Evolutionary conservation across 1,284 basidiomycete genomes (phyloP).

Genomic region (Coniferiporia sulphurascens): DNA sequence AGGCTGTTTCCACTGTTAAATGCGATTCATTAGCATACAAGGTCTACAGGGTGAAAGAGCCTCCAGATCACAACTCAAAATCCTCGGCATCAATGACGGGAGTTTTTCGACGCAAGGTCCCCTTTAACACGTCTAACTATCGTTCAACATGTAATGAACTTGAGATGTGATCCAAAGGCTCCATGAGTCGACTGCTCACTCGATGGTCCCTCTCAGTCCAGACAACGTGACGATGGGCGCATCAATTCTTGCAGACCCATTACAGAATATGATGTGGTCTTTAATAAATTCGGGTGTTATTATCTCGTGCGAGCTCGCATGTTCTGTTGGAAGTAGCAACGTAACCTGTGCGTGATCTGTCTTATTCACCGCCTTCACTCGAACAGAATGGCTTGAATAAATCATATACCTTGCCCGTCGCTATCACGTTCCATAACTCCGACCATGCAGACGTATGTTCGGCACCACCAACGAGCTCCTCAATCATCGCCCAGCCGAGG

Average conservation of each 20-base stretch:
- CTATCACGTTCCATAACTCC: conserved; percentile 66
- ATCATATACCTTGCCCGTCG: conserved; percentile 58
- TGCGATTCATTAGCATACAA: conserved; percentile 21
- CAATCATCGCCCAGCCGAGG: conserved; percentile 81
- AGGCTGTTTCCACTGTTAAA: conserved; percentile 4
- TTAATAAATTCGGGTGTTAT: conserved; percentile 73
- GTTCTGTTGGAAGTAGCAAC: conserved; percentile 69
- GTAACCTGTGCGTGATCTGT: conserved; percentile 51
- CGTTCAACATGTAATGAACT: background rate
- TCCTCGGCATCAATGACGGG: background rate
- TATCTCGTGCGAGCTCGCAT: conserved; percentile 39
- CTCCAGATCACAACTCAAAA: background rate
- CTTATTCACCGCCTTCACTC: conserved; percentile 8
- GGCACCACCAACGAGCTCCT: conserved; percentile 66
- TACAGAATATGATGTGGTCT: conserved; percentile 71
- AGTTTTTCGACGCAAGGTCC: background rate
- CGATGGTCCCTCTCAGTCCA: conserved; percentile 68
- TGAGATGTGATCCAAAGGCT: background rate
- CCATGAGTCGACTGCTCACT: conserved; percentile 19
- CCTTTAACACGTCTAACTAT: background rate
- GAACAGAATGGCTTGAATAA: background rate
- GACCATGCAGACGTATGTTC: conserved; percentile 66
- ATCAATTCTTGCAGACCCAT: conserved; percentile 40
- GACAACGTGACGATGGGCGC: conserved; percentile 70
- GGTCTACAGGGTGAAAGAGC: conserved; percentile 17